A percentile compares a stretch with the other conserved stretches of the same genome.
These are phyloP conservation scores for Cenchrus purpureus DNA, from an alignment of 176 grass and related monocot species.

Conservation along the genomic window DNA sequence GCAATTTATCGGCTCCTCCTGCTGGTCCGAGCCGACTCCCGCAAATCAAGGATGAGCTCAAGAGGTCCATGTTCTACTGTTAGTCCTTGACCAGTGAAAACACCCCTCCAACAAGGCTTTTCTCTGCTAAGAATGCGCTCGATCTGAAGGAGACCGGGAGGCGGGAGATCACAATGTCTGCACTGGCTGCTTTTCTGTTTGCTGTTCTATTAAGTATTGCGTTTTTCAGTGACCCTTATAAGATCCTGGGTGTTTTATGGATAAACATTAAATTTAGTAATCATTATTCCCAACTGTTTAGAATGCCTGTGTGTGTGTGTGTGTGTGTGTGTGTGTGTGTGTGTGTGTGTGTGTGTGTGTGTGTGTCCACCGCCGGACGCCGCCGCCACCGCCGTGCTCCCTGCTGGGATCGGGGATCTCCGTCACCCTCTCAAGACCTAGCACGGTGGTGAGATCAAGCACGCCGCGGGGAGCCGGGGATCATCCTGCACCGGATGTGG, in stretches of 20 bases:
- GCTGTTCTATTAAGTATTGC: neutral
- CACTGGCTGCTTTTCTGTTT: neutral
- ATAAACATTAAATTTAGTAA: neutral
- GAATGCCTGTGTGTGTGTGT: neutral
- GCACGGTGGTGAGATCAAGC: too few relatives aligned
- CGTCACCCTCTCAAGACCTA: too few relatives aligned
- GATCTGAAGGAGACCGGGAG: neutral
- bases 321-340: too few relatives aligned
- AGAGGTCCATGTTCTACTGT: constrained; percentile 76
- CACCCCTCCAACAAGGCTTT: neutral
- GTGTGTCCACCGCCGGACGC: too few relatives aligned
- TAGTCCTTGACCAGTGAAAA: constrained; percentile 24
- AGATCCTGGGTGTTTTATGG: neutral
- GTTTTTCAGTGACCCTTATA: neutral
- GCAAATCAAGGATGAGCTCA: constrained; percentile 60
- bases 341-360: too few relatives aligned
- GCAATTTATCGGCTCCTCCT: constrained; percentile 1
- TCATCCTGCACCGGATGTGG: too few relatives aligned
- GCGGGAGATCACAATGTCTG: neutral
- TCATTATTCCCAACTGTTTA: neutral
- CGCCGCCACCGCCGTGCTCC: too few relatives aligned
- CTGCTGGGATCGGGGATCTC: too few relatives aligned
- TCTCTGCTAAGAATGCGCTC: neutral
- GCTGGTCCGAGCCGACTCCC: constrained; percentile 35
- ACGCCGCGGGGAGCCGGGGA: too few relatives aligned